Evolutionary conservation across 140 eudicot genomes (phyloP).

Genomic region (Ambrosia hybrid): DNA sequence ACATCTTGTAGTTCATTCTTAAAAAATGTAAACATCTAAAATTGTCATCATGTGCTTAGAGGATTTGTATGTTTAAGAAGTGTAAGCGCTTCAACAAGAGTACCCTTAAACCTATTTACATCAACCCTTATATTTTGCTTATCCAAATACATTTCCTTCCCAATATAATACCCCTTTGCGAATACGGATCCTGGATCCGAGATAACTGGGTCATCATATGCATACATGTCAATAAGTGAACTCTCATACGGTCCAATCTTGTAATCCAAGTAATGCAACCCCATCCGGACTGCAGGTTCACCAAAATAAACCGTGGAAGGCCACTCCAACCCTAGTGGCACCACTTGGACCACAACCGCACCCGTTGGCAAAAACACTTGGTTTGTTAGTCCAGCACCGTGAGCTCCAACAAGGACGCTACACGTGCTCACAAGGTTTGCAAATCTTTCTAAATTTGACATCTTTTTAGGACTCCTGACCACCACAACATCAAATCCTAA

Average conservation of each 20-base stretch:
- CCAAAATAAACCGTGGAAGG: constrained; percentile 37
- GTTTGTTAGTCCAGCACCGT: constrained; percentile 51
- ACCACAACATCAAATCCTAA: constrained; percentile 43
- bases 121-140: constrained; percentile 39
- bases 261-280: constrained; percentile 38
- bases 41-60: background rate
- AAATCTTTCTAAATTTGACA: constrained; percentile 35
- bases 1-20: no score
- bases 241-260: constrained; percentile 43
- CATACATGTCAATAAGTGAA: constrained; percentile 28
- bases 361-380: constrained; percentile 41
- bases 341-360: constrained; percentile 49
- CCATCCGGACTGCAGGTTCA: constrained; percentile 38
- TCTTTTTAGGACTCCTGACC: constrained; percentile 31
- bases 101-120: constrained; percentile 32
- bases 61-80: constrained; percentile 20
- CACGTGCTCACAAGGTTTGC: constrained; percentile 29
- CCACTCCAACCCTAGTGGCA: constrained; percentile 44
- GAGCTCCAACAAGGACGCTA: constrained; percentile 45
- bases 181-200: constrained; percentile 40
- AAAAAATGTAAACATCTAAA: no score
- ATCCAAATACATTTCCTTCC: constrained; percentile 41
- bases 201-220: constrained; percentile 34
- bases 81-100: constrained; percentile 34
- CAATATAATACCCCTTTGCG: constrained; percentile 39